phyloP scores from a whole-genome alignment of 192 early-diverging fungal species.

The Chytriomyces sp. region DNA sequence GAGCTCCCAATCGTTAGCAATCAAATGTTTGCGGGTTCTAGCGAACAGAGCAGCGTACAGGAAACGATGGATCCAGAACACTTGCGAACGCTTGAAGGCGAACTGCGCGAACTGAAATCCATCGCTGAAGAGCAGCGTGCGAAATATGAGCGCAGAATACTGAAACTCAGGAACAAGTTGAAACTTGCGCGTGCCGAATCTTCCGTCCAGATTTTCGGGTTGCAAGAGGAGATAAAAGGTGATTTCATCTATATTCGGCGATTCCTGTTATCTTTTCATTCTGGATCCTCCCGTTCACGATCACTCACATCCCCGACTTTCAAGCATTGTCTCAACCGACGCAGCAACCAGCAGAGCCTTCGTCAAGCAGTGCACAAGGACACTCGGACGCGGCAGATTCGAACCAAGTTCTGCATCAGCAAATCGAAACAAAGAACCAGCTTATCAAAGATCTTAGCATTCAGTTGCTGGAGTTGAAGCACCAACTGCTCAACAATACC shows the following conservation, averaged over 20 bases:
- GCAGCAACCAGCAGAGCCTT: neutral
- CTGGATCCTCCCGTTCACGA: neutral
- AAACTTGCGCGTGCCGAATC: slow-evolving; percentile 14
- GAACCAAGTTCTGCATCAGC: neutral
- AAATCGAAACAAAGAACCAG: slow-evolving; percentile 18
- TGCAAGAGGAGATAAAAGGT: slow-evolving; percentile 28
- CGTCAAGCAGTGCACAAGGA: no score
- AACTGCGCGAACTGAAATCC: neutral
- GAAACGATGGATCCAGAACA: neutral
- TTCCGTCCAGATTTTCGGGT: slow-evolving; percentile 18
- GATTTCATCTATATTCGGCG: neutral
- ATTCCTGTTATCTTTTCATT: neutral
- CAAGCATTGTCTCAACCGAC: neutral
- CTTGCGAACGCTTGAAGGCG: neutral
- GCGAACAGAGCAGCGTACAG: no score
- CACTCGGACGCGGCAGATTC: no score
- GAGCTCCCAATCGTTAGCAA: no score
- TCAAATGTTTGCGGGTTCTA: no score
- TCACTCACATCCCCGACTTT: neutral
- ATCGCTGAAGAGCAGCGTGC: slow-evolving; percentile 13
- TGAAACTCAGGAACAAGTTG: slow-evolving; percentile 7
- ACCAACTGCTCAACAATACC: neutral
- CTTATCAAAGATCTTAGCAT: slow-evolving; percentile 28
- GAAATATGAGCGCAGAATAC: slow-evolving; percentile 20
- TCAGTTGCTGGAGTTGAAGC: slow-evolving; percentile 23